These are phyloP conservation scores for Hyaloperonospora brassicae DNA, from an alignment of 352 stramenopile species.

Conservation along the genomic window DNA sequence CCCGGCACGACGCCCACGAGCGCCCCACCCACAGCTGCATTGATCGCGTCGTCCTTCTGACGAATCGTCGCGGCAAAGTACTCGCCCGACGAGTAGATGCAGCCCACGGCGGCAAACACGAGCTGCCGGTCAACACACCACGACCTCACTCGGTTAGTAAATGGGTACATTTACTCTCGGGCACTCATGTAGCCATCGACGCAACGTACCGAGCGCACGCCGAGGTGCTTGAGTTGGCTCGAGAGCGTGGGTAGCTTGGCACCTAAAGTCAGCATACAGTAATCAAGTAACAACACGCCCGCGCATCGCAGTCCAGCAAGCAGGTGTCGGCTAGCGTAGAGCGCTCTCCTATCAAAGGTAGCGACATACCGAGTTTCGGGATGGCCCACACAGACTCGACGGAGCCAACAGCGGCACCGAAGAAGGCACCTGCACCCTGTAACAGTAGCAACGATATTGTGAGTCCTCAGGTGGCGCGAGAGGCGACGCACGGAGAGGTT, in stretches of 20 bases:
- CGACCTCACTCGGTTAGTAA: slow-evolving; percentile 2
- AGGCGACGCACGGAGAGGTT: background rate
- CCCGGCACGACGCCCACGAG: slow-evolving; percentile 59
- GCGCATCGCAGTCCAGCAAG: too few relatives aligned
- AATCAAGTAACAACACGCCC: too few relatives aligned
- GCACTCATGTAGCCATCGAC: background rate
- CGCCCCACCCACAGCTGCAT: slow-evolving; percentile 55
- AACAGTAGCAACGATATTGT: background rate
- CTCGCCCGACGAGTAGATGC: slow-evolving; percentile 60
- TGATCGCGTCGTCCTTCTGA: slow-evolving; percentile 64
- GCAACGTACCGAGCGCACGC: slow-evolving; percentile 47
- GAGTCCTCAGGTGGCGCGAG: too few relatives aligned
- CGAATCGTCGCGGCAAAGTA: slow-evolving; percentile 55
- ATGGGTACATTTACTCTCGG: background rate
- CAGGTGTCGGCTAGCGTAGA: background rate
- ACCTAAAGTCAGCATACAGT: slow-evolving; percentile 23
- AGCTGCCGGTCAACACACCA: slow-evolving; percentile 30
- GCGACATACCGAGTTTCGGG: slow-evolving; percentile 67
- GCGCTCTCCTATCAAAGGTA: background rate
- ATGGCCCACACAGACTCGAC: slow-evolving; percentile 84
- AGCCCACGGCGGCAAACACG: slow-evolving; percentile 58
- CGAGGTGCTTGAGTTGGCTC: slow-evolving; percentile 73
- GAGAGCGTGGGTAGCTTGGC: slow-evolving; percentile 77
- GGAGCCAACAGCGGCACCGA: slow-evolving; percentile 58
- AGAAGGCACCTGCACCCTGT: slow-evolving; percentile 70